phyloP scores from a whole-genome alignment of 73 alveolate species.

The Paramecium biaurelia region DNA sequence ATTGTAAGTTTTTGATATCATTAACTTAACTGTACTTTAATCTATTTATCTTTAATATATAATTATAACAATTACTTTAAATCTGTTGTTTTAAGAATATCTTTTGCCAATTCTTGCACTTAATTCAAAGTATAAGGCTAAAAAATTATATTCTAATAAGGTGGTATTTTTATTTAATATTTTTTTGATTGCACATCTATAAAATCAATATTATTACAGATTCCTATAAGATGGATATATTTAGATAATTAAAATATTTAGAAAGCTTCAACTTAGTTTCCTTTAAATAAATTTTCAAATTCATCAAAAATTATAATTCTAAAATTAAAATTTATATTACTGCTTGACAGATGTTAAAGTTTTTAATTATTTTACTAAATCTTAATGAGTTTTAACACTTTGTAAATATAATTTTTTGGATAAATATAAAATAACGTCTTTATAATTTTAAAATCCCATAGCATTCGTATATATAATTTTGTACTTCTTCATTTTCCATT shows the following conservation, averaged over 20 bases:
- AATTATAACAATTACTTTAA: not conserved
- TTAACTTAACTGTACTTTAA: not conserved
- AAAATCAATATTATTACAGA: not conserved
- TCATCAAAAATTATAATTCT: slow-evolving; percentile 19
- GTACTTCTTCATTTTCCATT: not conserved
- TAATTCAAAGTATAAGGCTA: not conserved
- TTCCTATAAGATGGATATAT: not conserved
- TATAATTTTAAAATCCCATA: slow-evolving; percentile 11
- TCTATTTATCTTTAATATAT: not conserved
- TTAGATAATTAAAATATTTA: not conserved
- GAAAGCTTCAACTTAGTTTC: not conserved
- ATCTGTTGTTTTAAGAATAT: not conserved
- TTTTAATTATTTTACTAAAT: not conserved
- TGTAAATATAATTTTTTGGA: not conserved
- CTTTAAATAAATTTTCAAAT: slow-evolving; percentile 18
- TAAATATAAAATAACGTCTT: not conserved
- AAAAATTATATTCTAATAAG: not conserved
- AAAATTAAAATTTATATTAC: not conserved
- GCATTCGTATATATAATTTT: not conserved
- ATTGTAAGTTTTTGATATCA: not conserved
- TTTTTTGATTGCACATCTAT: not conserved
- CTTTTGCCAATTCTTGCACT: not conserved
- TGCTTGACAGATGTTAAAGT: not conserved
- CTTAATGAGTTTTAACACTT: not conserved
- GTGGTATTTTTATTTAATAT: not conserved